Evolutionary conservation across 768 basidiomycete species (phyloP).

Genomic region (Leucosporidium creatinivorum): DNA sequence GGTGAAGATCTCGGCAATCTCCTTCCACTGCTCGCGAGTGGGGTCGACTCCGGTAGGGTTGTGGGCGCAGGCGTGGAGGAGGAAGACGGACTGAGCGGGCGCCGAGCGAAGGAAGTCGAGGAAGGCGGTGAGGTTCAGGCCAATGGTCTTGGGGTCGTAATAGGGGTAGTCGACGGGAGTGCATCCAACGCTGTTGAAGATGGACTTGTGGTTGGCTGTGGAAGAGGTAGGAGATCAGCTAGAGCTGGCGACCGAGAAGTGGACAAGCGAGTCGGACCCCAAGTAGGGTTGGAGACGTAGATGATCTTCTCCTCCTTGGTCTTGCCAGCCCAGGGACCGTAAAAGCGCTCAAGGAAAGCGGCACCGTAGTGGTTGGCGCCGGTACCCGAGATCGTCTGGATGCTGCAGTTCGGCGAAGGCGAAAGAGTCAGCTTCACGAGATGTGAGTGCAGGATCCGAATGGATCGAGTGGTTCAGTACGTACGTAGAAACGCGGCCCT

Average conservation of each 20-base stretch:
- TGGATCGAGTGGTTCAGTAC: slow-evolving; percentile 40
- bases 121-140: slow-evolving; percentile 83
- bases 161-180: slow-evolving; percentile 80
- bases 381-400: slow-evolving; percentile 95
- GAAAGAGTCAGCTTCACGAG: neutral
- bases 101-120: slow-evolving; percentile 48
- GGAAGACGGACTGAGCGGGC: slow-evolving; percentile 71
- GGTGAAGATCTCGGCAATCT: slow-evolving; percentile 77
- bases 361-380: slow-evolving; percentile 94
- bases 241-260: neutral
- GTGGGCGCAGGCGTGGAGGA: slow-evolving; percentile 94
- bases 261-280: slow-evolving; percentile 56
- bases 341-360: slow-evolving; percentile 81
- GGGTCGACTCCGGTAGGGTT: slow-evolving; percentile 95
- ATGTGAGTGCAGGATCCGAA: neutral
- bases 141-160: slow-evolving; percentile 69
- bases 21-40: slow-evolving; percentile 82
- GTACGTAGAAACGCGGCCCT: slow-evolving; percentile 54
- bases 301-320: slow-evolving; percentile 54
- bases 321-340: slow-evolving; percentile 49
- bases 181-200: slow-evolving; percentile 83
- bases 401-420: slow-evolving; percentile 48
- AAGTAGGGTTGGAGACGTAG: slow-evolving; percentile 87
- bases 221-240: slow-evolving; percentile 33
- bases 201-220: slow-evolving; percentile 59